These are phyloP conservation scores for Paramecium bursaria DNA, from an alignment of 73 alveolate species.

Conservation along the genomic window DNA sequence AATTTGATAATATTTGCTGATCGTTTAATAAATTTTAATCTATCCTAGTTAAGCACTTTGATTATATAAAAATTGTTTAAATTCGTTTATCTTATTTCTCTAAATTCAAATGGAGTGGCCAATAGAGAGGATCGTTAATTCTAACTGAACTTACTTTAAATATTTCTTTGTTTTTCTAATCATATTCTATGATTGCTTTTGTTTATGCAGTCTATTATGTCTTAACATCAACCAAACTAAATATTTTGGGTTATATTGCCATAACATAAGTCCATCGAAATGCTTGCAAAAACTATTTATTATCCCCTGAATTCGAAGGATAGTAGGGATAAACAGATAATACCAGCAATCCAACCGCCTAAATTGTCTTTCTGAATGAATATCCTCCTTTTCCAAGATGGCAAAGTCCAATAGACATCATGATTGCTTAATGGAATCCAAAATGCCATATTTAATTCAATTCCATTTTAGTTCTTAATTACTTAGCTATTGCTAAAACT, in stretches of 20 bases:
- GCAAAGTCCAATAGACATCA: conserved; percentile 95
- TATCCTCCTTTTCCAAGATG: conserved; percentile 96
- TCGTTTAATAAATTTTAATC: conserved; percentile 46
- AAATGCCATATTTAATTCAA: conserved; percentile 88
- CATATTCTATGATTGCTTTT: conserved; percentile 70
- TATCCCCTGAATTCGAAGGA: conserved; percentile 92
- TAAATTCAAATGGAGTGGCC: background rate
- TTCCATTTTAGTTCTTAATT: conserved; percentile 88
- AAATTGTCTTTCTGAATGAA: conserved; percentile 83
- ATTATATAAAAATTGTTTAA: conserved; percentile 33
- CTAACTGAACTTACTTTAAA: no score
- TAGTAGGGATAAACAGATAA: conserved; percentile 91
- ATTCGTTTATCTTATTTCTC: background rate
- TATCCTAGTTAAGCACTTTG: background rate
- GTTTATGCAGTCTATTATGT: conserved; percentile 81
- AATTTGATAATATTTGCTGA: no score
- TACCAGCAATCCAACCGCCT: conserved; percentile 90
- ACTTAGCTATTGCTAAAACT: conserved; percentile 86
- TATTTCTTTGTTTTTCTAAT: conserved; percentile 48
- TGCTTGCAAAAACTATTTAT: conserved; percentile 95
- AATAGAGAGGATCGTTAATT: conserved; percentile 8
- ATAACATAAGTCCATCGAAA: conserved; percentile 96
- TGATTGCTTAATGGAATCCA: conserved; percentile 96
- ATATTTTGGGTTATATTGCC: conserved; percentile 89
- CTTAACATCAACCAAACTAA: conserved; percentile 90